Base-by-base conservation (phyloP, 176 grass and related monocot species). In the Cenchrus americanus region DNA sequence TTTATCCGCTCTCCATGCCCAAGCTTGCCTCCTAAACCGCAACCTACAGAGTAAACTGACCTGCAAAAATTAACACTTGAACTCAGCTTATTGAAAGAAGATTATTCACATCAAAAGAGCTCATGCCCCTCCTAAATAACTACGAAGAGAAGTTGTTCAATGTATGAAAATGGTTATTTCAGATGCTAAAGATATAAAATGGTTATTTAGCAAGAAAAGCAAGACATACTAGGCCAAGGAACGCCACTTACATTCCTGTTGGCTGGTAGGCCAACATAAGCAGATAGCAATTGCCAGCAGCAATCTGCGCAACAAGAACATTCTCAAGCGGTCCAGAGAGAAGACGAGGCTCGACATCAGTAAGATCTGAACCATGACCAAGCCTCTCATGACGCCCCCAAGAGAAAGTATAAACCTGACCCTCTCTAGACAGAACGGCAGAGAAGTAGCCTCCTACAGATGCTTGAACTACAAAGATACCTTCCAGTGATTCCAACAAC, bases 41-140 rank as follows among this genome's bases (percentile, higher is more conserved):
- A 94, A 9, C 92, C 89, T 42, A 94, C 24, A 12, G 92, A 90
- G 59, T 94, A 94, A 19, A 94, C 82, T 13, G 82, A 92, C 92
- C 92, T 94, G 86, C 62, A 87, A 71, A 73, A 71, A 73, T 88
- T 10, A 5, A 75, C 23, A 76, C 9, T 10, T 10, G 22, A 34
- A 12, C 27, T 73, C 42, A 83, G 37, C 23, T 22, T 37, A 21
- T 11, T 9, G 11, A 10, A 63, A 73, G 46, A 73, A 62, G 27
- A 30, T 30, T 30, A 30, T 37, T 14, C 27, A 23, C 14, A 59
- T 70, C 19, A 73, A 10, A 57, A 47, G 57, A 30, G 17, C 10
- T 14, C 15, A 37, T 74, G 30, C n/a, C 37, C 32, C 40, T 40
- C 48, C 46, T n/a, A n/a, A 78, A 22, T 42, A 42, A 21, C 10